Percentiles rank a stretch among this genome's conserved stretches.
Evolutionary conservation across 2,329 filamentous ascomycete genomes (phyloP).

Genomic region (Aspergillus sp.): DNA sequence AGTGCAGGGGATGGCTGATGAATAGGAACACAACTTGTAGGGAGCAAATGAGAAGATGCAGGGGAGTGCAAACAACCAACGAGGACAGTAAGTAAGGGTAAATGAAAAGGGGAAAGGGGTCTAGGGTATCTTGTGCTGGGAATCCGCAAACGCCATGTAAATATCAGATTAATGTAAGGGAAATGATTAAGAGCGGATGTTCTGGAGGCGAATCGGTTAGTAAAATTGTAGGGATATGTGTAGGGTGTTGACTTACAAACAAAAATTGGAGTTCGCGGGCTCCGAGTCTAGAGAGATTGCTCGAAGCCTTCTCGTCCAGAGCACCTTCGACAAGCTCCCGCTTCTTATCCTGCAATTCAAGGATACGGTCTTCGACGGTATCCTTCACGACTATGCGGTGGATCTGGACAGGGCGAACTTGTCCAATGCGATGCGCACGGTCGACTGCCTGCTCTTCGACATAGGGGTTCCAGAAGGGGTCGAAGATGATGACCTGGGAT

Average conservation of each 20-base stretch:
- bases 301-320: constrained; percentile 72
- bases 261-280: constrained; percentile 69
- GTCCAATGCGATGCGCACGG: constrained; percentile 84
- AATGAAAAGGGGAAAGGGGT: not conserved
- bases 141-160: constrained; percentile 1
- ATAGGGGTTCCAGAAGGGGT: constrained; percentile 93
- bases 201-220: not conserved
- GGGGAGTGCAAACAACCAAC: not conserved
- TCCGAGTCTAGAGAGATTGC: constrained; percentile 67
- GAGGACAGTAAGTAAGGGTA: not conserved
- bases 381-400: constrained; percentile 75
- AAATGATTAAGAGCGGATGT: not conserved
- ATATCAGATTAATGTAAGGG: not conserved
- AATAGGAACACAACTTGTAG: not conserved
- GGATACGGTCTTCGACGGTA: constrained; percentile 86
- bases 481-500: constrained; percentile 83
- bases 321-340: constrained; percentile 74
- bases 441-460: constrained; percentile 92
- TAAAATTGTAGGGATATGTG: not conserved
- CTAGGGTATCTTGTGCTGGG: not conserved
- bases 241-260: constrained; percentile 52
- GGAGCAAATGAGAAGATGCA: not conserved
- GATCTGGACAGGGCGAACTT: constrained; percentile 71
- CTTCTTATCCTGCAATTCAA: constrained; percentile 77
- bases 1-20: too few species aligned